A percentile compares a stretch with the other conserved stretches of the same genome.
These are phyloP conservation scores for Begonia masoniana DNA, from an alignment of 306 rosid species.

Conservation along the genomic window DNA sequence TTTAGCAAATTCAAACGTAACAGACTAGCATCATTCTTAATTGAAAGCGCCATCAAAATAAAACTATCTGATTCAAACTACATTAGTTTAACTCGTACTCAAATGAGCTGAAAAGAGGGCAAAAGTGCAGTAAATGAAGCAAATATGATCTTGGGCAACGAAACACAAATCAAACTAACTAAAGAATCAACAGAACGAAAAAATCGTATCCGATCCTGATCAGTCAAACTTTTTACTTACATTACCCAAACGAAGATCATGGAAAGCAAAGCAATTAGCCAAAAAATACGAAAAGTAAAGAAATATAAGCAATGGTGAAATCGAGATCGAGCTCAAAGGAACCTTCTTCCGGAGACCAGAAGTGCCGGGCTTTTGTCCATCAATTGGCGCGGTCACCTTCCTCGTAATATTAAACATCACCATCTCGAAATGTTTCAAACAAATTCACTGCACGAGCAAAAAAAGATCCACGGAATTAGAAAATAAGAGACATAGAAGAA, in stretches of 20 bases:
- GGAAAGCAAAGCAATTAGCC: background rate
- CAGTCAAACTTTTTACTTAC: background rate
- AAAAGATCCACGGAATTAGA: too few species aligned
- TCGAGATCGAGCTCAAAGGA: background rate
- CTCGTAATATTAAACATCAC: slow-evolving; percentile 51
- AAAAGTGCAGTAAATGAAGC: background rate
- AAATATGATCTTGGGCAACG: background rate
- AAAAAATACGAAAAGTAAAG: background rate
- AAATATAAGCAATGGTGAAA: too few species aligned
- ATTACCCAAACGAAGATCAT: background rate
- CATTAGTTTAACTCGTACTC: too few species aligned
- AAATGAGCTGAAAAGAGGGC: too few species aligned
- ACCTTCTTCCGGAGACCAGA: slow-evolving; percentile 99
- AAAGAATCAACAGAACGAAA: background rate
- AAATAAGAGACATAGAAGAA: too few species aligned
- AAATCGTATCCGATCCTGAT: background rate
- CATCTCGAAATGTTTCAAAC: slow-evolving; percentile 16
- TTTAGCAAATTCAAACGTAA: too few species aligned
- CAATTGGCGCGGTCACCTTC: slow-evolving; percentile 53
- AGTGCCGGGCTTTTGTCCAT: slow-evolving; percentile 99
- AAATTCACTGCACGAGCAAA: too few species aligned
- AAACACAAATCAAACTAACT: background rate
- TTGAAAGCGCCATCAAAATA: too few species aligned
- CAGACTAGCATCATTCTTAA: too few species aligned
- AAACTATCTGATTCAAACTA: too few species aligned